Conservation (phyloP, 768 basidiomycete genomes). For the Ephemerocybe angulata region DNA sequence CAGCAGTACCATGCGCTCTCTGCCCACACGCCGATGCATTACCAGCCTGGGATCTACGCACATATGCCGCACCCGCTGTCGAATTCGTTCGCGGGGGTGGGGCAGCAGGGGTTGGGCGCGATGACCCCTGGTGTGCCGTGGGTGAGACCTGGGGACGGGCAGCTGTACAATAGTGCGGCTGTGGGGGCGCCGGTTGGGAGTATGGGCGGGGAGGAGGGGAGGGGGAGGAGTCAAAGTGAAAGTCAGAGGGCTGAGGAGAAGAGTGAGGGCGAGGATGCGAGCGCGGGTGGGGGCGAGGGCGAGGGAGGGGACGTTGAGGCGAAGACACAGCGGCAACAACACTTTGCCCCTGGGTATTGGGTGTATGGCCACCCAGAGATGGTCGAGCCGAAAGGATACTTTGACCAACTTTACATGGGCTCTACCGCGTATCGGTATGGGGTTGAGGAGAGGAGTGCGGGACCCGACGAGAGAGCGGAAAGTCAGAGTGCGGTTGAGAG, state of each 20-base stretch:
- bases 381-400: constrained; percentile 10
- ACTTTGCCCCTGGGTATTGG: background rate
- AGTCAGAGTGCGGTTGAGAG: background rate
- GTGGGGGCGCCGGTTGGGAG: constrained; percentile 42
- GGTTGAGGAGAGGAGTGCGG: constrained; percentile 1
- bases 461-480: background rate
- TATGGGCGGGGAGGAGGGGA: background rate
- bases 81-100: constrained; percentile 13
- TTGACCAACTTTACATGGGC: constrained; percentile 11
- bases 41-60: background rate
- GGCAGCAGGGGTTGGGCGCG: constrained; percentile 36
- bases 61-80: constrained; percentile 7
- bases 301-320: too few species aligned
- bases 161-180: constrained; percentile 43
- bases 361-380: background rate
- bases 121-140: constrained; percentile 78
- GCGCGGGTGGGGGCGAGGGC: background rate
- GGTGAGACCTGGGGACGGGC: constrained; percentile 50
- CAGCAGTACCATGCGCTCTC: constrained; percentile 1
- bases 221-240: constrained; percentile 10
- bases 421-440: constrained; percentile 7
- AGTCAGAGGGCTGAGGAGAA: background rate
- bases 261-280: constrained; percentile 1
- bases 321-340: background rate
- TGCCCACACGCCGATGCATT: background rate